phyloP scores from a whole-genome alignment of 1,284 basidiomycete species.

The Paramarasmius palmivorus region DNA sequence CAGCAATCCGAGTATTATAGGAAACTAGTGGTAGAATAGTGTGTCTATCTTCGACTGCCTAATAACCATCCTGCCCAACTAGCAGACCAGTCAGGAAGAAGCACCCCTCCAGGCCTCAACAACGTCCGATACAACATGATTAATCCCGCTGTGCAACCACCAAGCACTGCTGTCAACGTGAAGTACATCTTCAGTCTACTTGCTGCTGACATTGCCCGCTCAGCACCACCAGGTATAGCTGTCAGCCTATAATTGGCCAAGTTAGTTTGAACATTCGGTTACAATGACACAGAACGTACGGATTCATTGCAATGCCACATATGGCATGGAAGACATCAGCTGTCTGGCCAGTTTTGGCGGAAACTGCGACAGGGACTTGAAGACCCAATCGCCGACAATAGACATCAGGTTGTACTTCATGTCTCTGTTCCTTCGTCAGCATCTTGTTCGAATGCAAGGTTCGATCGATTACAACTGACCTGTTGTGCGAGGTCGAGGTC shows the following conservation, averaged over 20 bases:
- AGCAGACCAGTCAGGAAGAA: conserved; percentile 51
- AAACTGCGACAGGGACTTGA: conserved; percentile 89
- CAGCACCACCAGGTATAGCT: conserved; percentile 77
- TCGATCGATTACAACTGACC: conserved; percentile 42
- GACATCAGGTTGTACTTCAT: conserved; percentile 98
- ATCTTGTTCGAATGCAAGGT: conserved; percentile 6
- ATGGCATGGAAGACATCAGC: conserved; percentile 91
- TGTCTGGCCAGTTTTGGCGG: conserved; percentile 80
- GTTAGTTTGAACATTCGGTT: background rate
- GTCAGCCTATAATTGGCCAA: conserved; percentile 28
- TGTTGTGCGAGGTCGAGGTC: conserved; percentile 96
- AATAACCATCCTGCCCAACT: conserved; percentile 64
- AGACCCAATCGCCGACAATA: conserved; percentile 87
- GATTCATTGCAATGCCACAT: conserved; percentile 82
- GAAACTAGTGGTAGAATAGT: background rate
- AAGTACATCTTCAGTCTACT: conserved; percentile 69
- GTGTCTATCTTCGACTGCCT: conserved; percentile 44
- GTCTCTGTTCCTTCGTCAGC: conserved; percentile 56
- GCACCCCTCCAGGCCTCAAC: conserved; percentile 57
- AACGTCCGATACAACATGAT: conserved; percentile 70
- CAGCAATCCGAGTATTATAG: background rate
- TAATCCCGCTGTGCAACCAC: conserved; percentile 68
- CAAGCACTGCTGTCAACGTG: conserved; percentile 66
- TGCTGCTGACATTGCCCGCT: conserved; percentile 69
- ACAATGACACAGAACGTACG: conserved; percentile 50